A percentile compares a stretch with the other conserved stretches of the same genome.
Evolutionary conservation across 2,329 filamentous ascomycete species (phyloP).

Genomic region (Aspergillus aculeatus): DNA sequence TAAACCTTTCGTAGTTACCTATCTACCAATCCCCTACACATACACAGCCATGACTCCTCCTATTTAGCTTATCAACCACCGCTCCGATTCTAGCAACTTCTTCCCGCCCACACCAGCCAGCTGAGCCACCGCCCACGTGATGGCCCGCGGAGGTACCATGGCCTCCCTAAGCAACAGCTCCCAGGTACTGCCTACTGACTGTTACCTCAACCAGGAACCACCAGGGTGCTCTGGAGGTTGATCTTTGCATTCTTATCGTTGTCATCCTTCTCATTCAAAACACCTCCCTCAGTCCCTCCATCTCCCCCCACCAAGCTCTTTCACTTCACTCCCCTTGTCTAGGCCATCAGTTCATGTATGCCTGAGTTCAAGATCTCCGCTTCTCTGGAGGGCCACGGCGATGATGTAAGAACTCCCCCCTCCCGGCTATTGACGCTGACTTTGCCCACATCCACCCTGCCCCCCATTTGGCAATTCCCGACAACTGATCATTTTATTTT

Average conservation of each 20-base stretch:
- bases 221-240: slow-evolving; percentile 9
- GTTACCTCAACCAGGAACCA: slow-evolving; percentile 3
- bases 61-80: slow-evolving; percentile 1
- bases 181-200: slow-evolving; percentile 1
- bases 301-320: background rate
- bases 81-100: slow-evolving; percentile 17
- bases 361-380: slow-evolving; percentile 90
- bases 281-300: background rate
- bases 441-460: slow-evolving; percentile 13
- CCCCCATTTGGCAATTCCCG: slow-evolving; percentile 17
- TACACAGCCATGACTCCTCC: background rate
- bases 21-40: background rate
- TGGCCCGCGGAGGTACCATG: slow-evolving; percentile 6
- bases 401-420: slow-evolving; percentile 68
- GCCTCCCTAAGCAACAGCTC: slow-evolving; percentile 5
- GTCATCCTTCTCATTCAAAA: background rate
- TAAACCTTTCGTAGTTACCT: background rate
- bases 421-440: slow-evolving; percentile 17
- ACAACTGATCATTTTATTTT: slow-evolving; percentile 59
- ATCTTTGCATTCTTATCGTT: slow-evolving; percentile 1
- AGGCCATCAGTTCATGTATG: slow-evolving; percentile 52
- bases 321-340: background rate
- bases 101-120: background rate
- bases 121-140: slow-evolving; percentile 18
- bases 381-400: slow-evolving; percentile 81